These are phyloP conservation scores for Hypoxylon sp. DNA, from an alignment of 2,329 filamentous ascomycete species.

Conservation along the genomic window DNA sequence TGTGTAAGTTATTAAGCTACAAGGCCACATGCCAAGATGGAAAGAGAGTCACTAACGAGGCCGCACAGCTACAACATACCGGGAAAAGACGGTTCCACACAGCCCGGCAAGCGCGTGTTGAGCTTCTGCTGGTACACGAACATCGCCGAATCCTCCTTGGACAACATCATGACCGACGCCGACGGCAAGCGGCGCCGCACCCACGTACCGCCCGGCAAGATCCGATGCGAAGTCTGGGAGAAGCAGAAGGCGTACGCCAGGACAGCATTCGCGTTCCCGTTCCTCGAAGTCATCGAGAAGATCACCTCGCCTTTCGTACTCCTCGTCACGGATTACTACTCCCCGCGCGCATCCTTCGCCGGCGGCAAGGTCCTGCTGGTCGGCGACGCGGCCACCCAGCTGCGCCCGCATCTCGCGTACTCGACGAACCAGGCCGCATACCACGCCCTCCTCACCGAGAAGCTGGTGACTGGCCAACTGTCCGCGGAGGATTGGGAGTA, in stretches of 20 bases:
- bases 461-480: background rate
- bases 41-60: background rate
- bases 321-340: background rate
- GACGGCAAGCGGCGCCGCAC: slow-evolving; percentile 24
- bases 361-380: background rate
- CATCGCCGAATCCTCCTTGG: slow-evolving; percentile 3
- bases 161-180: slow-evolving; percentile 23
- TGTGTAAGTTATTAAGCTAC: background rate
- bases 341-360: background rate
- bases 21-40: background rate
- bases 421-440: background rate
- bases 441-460: slow-evolving; percentile 1
- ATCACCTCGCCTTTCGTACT: background rate
- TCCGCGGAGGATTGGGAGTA: background rate
- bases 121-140: slow-evolving; percentile 40
- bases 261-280: background rate
- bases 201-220: slow-evolving; percentile 11
- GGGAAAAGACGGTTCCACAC: slow-evolving; percentile 14
- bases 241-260: background rate
- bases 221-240: slow-evolving; percentile 1
- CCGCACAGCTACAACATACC: slow-evolving; percentile 13
- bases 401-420: background rate
- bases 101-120: slow-evolving; percentile 21
- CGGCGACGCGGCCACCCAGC: background rate
- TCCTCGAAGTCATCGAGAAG: background rate